Conservation (phyloP, 2,329 filamentous ascomycete species). For the Xylaria sp. region DNA sequence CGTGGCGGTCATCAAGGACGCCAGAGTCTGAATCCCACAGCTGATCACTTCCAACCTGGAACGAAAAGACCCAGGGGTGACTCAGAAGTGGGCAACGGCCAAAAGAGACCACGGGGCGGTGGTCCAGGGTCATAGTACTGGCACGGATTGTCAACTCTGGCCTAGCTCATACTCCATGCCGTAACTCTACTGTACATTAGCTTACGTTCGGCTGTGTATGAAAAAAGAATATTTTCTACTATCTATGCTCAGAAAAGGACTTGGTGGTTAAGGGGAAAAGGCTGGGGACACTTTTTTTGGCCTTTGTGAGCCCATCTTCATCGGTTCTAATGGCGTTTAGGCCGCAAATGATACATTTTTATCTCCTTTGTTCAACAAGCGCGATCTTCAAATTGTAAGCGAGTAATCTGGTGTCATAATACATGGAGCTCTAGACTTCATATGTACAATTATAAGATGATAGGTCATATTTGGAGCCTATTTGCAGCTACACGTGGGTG, state of each 20-base stretch:
- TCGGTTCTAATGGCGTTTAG: conserved; percentile 27
- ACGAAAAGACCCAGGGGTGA: conserved; percentile 67
- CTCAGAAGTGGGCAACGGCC: conserved; percentile 52
- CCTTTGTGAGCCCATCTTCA: conserved; percentile 17
- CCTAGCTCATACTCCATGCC: conserved; percentile 11
- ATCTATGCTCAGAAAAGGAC: conserved; percentile 20
- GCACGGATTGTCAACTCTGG: not conserved
- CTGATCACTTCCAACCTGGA: conserved; percentile 65
- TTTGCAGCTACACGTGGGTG: not conserved
- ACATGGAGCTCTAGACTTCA: not conserved
- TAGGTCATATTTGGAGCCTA: not conserved
- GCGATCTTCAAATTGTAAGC: not conserved
- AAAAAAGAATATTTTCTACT: conserved; percentile 9
- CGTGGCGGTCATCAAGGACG: conserved; percentile 51
- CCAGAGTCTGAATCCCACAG: conserved; percentile 60
- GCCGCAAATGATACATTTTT: conserved; percentile 38
- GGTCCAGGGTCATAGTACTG: conserved; percentile 38
- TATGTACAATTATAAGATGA: not conserved
- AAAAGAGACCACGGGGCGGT: conserved; percentile 54
- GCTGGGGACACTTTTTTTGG: not conserved
- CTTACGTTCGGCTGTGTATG: conserved; percentile 9
- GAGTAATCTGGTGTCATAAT: not conserved
- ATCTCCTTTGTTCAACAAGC: conserved; percentile 40
- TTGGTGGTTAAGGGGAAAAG: conserved; percentile 3
- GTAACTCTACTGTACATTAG: conserved; percentile 33